Evolutionary conservation across 78 protist species (phyloP), one percentile per base, ranked within the genome.

Genomic region (Chrysochromulina tobinii): DNA sequence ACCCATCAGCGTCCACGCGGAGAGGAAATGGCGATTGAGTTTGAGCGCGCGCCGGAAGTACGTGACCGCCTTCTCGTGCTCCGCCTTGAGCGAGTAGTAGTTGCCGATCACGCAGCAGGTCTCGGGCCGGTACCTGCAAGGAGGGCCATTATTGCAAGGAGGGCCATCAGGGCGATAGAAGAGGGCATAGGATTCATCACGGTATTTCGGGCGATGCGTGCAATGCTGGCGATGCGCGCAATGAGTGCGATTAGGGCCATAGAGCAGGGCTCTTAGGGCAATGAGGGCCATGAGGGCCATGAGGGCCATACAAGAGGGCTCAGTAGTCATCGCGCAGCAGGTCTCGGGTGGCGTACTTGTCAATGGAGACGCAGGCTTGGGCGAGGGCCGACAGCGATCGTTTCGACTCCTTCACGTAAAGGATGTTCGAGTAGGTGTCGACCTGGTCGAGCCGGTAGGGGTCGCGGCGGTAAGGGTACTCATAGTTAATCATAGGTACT

Each of bases 1-100:
- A 25, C 99, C 99, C 95, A 98, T 96, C 50, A 98, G 93, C 23
- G 98, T 97, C 99, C 99, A 98, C 23, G 99, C 99, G 51, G 93
- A 51, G 83, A 89, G 93, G 92, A 88, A 96, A 55, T n/a, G 7
- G 14, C 67, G 75, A 86, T 94, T 55, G 66, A 96, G 88, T 55
- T 64, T 25, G 4, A 92, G 90, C 2, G 99, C 99, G 61, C 99
- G 87, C 87, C 94, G 93, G 94, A 98, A 98, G 95, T 98, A 97
- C 6, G 91, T 15, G n/a, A 98, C 97, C 8, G 99, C 98, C 57
- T 96, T 95, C 51, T 96, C 96, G 89, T 98, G 99, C 55, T 96
- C 97, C 11, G 66, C 81, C 79, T 77, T 89, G 38, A 96, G 73
- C 57, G 97, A 89, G 89, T 96, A 97, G 93, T 96, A 98, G 89